Percentiles rank a stretch among this genome's conserved stretches.
These are phyloP conservation scores for Sporothrix curviconia DNA, from an alignment of 2,329 filamentous ascomycete species.

Conservation along the genomic window DNA sequence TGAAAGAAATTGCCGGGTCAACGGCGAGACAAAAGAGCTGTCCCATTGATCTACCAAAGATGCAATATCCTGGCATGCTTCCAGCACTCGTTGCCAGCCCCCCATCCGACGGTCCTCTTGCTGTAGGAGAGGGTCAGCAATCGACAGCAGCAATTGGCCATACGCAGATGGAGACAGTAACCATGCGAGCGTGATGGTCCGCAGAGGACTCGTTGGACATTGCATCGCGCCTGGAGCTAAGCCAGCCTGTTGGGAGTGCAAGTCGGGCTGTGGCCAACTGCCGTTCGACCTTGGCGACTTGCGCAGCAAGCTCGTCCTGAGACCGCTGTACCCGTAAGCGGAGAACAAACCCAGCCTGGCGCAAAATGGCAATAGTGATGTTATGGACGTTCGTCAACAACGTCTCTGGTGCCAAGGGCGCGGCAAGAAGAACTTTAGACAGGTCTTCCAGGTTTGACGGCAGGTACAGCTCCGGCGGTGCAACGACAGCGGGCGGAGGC, in stretches of 20 bases:
- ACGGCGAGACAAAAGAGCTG: background rate
- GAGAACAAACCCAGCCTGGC: background rate
- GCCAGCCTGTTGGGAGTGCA: background rate
- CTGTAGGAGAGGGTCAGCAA: background rate
- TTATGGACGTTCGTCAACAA: background rate
- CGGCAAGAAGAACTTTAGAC: background rate
- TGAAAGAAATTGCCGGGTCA: background rate
- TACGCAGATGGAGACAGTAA: background rate
- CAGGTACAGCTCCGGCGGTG: background rate
- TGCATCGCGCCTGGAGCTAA: background rate
- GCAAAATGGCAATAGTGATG: background rate
- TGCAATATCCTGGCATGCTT: background rate
- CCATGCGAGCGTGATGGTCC: background rate
- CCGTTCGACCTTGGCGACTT: background rate
- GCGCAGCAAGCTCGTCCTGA: background rate
- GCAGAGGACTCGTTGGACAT: background rate
- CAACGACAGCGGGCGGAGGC: background rate
- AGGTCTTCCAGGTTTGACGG: background rate
- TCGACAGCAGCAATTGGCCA: background rate
- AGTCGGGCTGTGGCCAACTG: background rate
- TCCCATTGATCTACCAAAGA: background rate
- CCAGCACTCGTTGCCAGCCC: background rate
- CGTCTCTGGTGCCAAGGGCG: background rate
- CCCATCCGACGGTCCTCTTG: background rate
- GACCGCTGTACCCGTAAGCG: background rate